Base-by-base conservation (phyloP, 2,329 filamentous ascomycete genomes). In the Penicillium sp. region DNA sequence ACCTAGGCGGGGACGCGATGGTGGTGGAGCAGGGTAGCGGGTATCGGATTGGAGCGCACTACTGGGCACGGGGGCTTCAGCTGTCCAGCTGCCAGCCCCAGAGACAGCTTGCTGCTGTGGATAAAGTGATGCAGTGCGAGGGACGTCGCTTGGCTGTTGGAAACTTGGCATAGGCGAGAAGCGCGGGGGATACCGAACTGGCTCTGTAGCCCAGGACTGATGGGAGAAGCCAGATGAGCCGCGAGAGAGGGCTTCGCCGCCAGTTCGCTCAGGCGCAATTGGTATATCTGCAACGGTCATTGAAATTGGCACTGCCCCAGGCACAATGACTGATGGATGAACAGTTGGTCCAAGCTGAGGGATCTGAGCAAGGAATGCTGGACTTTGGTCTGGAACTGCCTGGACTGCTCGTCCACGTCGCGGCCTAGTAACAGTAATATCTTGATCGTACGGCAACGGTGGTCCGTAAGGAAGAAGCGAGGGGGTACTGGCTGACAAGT, bases 151-250 rank as follows among this genome's bases (percentile, higher is more conserved):
- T 3, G 48, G 25, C 7, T 54, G 48, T 11, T 52, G 41, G 14
- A 47, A 52, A 18, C 39, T 38, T 4, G 56, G 45, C 6, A 47
- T 29, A 6, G 52, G 56, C 6, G 60, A 54, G 48, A 62, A 52
- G 8, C 48, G 47, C 4, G 57, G 47, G 4, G 58, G 53, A 20
- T 57, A 58, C 10, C 52, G 53, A 7, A 56, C 45, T 7, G 65
- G 65, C 10, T 69, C 66, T 5, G 66, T 67, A 10, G 58, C 54
- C 58, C 62, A 60, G 4, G 64, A 68, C 13, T 60, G 55, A 14
- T 59, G 53, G 5, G 66, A 68, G 29, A 61, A 54, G 2, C 45
- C 48, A 0, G 65, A 68, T 7, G 57, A 51, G 11, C 56, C 51
- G 21, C 65, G 63, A 2, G 64, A 60, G 49, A 69, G 60, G 3